Conservation (phyloP, 768 basidiomycete genomes). For the Macrolepiota albuminosa region DNA sequence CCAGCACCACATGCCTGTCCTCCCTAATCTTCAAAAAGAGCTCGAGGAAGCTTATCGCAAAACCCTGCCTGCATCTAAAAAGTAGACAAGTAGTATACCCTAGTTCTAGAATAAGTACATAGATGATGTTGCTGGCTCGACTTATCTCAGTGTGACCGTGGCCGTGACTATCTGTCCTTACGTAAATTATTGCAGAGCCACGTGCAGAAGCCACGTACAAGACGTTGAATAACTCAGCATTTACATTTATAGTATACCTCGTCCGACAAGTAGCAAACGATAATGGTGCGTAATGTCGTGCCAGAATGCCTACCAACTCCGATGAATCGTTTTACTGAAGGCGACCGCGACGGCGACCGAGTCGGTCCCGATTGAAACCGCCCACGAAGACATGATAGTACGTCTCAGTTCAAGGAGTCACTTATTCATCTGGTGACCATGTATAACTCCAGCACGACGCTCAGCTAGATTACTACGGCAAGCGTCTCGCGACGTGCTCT, state of each 20-base stretch:
- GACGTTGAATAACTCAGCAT: no score
- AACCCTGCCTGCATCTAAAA: constrained; percentile 62
- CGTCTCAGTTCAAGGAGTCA: constrained; percentile 23
- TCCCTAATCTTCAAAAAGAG: constrained; percentile 84
- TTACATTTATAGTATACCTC: neutral
- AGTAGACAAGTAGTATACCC: constrained; percentile 38
- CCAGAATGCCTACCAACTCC: neutral
- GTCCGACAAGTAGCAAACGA: neutral
- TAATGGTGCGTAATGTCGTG: constrained; percentile 7
- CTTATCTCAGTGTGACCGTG: neutral
- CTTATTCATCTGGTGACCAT: constrained; percentile 2
- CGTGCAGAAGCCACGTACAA: neutral
- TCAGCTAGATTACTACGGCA: constrained; percentile 96
- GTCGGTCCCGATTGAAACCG: constrained; percentile 86
- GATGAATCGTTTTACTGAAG: constrained; percentile 18
- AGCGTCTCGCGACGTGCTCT: constrained; percentile 93
- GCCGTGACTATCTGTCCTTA: neutral
- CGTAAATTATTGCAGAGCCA: neutral
- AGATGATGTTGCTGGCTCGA: neutral
- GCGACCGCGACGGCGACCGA: constrained; percentile 54
- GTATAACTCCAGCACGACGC: constrained; percentile 78
- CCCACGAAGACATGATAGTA: constrained; percentile 99
- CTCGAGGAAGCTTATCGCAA: constrained; percentile 85
- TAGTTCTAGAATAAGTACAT: constrained; percentile 5
- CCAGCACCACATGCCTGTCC: constrained; percentile 76